A percentile compares a stretch with the other conserved stretches of the same genome.
Evolutionary conservation across 2,329 filamentous ascomycete genomes (phyloP).

Genomic region (Venturia carpophila): DNA sequence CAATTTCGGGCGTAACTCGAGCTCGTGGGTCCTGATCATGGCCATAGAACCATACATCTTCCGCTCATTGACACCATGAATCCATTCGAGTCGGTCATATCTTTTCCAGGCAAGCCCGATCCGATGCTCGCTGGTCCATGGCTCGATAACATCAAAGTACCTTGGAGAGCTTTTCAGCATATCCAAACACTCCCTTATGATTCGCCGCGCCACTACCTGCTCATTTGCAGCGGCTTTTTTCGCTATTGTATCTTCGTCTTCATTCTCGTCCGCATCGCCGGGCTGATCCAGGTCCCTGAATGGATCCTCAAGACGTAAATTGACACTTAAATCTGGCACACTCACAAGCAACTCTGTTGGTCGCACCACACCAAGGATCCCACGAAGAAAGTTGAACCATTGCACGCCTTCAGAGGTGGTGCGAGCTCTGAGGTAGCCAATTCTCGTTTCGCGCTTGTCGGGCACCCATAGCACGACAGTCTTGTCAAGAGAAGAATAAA

Average conservation of each 20-base stretch:
- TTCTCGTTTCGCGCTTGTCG: constrained; percentile 45
- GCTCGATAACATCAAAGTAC: constrained; percentile 50
- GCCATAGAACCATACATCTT: constrained; percentile 63
- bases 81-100: constrained; percentile 62
- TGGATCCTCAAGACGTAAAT: constrained; percentile 51
- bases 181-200: constrained; percentile 51
- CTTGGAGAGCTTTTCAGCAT: constrained; percentile 50
- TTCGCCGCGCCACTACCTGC: constrained; percentile 46
- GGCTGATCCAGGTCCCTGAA: constrained; percentile 41
- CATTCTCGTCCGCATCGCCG: constrained; percentile 30
- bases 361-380: constrained; percentile 51
- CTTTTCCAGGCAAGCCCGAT: constrained; percentile 62
- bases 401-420: constrained; percentile 56
- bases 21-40: constrained; percentile 58
- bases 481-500: constrained; percentile 61
- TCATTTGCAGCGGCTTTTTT: constrained; percentile 42
- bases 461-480: constrained; percentile 56
- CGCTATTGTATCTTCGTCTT: constrained; percentile 40
- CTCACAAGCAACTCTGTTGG: constrained; percentile 51
- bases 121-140: constrained; percentile 51
- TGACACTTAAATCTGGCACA: constrained; percentile 55
- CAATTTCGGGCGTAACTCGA: constrained; percentile 56
- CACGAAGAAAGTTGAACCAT: constrained; percentile 60
- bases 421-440: constrained; percentile 55
- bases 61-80: constrained; percentile 56